Base-by-base conservation (phyloP, 2,329 filamentous ascomycete genomes). In the Arthrobotrys entomopaga region DNA sequence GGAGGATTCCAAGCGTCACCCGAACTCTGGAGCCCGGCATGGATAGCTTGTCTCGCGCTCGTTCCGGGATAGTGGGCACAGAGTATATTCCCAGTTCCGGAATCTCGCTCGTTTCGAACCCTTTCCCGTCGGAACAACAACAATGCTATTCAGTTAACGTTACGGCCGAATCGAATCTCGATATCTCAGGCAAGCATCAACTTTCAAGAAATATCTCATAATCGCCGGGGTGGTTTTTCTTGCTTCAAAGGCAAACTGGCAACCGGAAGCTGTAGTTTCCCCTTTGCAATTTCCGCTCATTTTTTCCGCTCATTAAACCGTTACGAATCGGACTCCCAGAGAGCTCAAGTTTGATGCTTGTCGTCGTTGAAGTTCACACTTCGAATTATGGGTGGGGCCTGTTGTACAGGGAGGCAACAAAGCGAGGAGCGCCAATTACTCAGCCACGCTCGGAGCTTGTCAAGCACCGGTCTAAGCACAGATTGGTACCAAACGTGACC, bases 401-500 rank as follows among this genome's bases (percentile, higher is more conserved):
- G 10, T 24, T n/a, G 2, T 61, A 43, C 42, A 49, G 13, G 40
- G 19, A 34, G 29, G 29, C 16, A 24, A 34, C 40, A 11, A 49
- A 38, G 24, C 29, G 19, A 7, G 40, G 26, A n/a, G 5, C 16
- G 42, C n/a, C n/a, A n/a, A n/a, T 60, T 22, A 65, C 67, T 65
- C 59, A 58, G 67, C 67, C 67, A 65, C 67, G 43, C 26, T 72
- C 67, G 67, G 67, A 43, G 4, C 60, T 72, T 65, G 53, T 26
- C 54, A 72, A 65, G 53, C 67, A 72, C 67, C 67, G 67, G 67
- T 72, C 67, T 72, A 72, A 72, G 67, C 66, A 59, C 67, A 53
- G 24, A 48, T 19, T 19, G 24, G 13, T 29, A 26, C 11, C 15
- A 61, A 65, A 72, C 60, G 53, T 59, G 65, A 61, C 58, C 26